These are phyloP conservation scores for Cryphonectria nitschkei DNA, from an alignment of 2,329 filamentous ascomycete genomes.

Conservation along the genomic window DNA sequence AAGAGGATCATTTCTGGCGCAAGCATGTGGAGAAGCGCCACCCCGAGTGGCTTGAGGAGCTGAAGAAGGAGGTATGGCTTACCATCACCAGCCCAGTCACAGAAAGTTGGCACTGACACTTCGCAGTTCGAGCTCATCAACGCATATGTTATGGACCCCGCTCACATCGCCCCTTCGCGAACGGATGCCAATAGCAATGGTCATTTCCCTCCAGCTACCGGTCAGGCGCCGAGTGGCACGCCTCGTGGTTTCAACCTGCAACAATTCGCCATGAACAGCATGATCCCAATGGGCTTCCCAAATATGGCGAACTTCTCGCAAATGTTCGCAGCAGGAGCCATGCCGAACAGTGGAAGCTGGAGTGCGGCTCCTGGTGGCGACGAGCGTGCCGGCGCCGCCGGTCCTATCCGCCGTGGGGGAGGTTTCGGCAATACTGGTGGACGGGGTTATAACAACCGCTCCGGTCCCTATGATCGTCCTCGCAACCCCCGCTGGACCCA, in stretches of 20 bases:
- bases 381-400: conserved; percentile 59
- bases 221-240: conserved; percentile 78
- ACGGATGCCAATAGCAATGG: conserved; percentile 95
- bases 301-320: conserved; percentile 51
- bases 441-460: conserved; percentile 55
- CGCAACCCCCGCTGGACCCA: conserved; percentile 55
- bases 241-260: conserved; percentile 89
- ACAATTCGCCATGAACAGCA: conserved; percentile 65
- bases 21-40: conserved; percentile 99
- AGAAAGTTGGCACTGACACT: conserved; percentile 13
- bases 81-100: not conserved
- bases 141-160: conserved; percentile 89
- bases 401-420: conserved; percentile 71
- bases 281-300: conserved; percentile 64
- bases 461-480: conserved; percentile 76
- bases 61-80: conserved; percentile 77
- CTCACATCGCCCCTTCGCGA: conserved; percentile 90
- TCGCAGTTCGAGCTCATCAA: conserved; percentile 85
- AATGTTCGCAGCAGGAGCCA: conserved; percentile 57
- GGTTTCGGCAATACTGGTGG: conserved; percentile 50
- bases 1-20: conserved; percentile 94
- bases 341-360: conserved; percentile 52
- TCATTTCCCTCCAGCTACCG: conserved; percentile 83
- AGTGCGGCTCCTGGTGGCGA: conserved; percentile 52
- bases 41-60: conserved; percentile 77